Evolutionary conservation across 257 asterid species (phyloP), one percentile per base, ranked within the genome.

Genomic region (Solanum boliviense): DNA sequence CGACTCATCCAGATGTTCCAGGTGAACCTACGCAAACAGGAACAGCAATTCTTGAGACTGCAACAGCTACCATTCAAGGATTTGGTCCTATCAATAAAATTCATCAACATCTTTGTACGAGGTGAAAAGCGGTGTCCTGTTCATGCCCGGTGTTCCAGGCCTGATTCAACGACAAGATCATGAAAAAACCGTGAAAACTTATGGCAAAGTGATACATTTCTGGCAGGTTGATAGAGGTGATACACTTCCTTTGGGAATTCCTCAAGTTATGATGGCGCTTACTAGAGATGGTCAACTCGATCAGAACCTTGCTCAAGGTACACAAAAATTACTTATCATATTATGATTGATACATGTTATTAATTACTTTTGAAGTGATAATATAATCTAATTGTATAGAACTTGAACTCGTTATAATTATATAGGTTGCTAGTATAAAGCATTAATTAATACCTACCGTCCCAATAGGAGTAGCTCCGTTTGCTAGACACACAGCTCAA

Each of bases 151-250:
- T 0, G 91, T 95, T 0, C 98, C 98, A 0, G 98, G 95, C 0
- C 92, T 95, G 0, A 15, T 97, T 2, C 94, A 97, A 88, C 95
- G 97, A 3, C 93, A 94, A 88, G 99, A 95, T 20, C 88, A 93
- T 9, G 98, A 94, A 31, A 94, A 93, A 72, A 95, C 94, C 0
- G 72, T 86, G 32, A 92, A 92, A 87, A 97, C 98, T 1, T 95
- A 97, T 25, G 99, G 99, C 0, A 97, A 97, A 23, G 94, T 89
- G 0, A 84, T 93, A 0, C 99, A 97, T 83, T 96, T 96, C 21
- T 97, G 99, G 99, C 98, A 97, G 91, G 93, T 97, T 46, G 99
- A 97, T 75, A 89, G 89, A 23, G 99, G 98, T 0, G 95, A 97
- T 38, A 52, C 15, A 13, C 88, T 97, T 27, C 99, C 99, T 0